These are phyloP conservation scores for Davidsoniella australis DNA, from an alignment of 2,329 filamentous ascomycete genomes.

Conservation along the genomic window DNA sequence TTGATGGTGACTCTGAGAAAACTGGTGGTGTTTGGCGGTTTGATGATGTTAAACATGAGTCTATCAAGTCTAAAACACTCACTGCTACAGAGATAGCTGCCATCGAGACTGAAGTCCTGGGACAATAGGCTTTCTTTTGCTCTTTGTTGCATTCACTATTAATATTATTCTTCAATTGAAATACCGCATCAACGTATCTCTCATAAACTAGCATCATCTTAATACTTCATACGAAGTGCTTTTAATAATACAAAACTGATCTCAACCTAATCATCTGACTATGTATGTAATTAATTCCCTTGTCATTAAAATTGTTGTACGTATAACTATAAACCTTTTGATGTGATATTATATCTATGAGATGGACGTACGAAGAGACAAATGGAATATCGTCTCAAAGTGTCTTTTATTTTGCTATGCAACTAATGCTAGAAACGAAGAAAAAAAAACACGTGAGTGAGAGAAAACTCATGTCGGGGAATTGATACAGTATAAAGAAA, in stretches of 20 bases:
- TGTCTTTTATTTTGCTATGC: too few relatives aligned
- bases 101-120: conserved; percentile 29
- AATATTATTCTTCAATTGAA: background rate
- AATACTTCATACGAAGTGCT: background rate
- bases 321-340: background rate
- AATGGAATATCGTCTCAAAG: too few relatives aligned
- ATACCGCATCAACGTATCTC: background rate
- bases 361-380: too few relatives aligned
- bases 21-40: conserved; percentile 45
- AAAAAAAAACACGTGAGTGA: too few relatives aligned
- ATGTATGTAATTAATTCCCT: too few relatives aligned
- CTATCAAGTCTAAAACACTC: conserved; percentile 17
- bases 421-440: too few relatives aligned
- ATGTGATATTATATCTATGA: too few relatives aligned
- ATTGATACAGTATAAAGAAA: background rate
- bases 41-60: conserved; percentile 29
- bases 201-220: background rate
- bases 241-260: background rate
- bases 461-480: too few relatives aligned
- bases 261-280: background rate
- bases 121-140: conserved; percentile 14
- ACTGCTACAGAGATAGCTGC: conserved; percentile 24
- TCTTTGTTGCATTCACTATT: background rate
- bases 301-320: too few relatives aligned
- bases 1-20: conserved; percentile 39